These are phyloP conservation scores for Prunus mira DNA, from an alignment of 306 rosid species.

Conservation along the genomic window DNA sequence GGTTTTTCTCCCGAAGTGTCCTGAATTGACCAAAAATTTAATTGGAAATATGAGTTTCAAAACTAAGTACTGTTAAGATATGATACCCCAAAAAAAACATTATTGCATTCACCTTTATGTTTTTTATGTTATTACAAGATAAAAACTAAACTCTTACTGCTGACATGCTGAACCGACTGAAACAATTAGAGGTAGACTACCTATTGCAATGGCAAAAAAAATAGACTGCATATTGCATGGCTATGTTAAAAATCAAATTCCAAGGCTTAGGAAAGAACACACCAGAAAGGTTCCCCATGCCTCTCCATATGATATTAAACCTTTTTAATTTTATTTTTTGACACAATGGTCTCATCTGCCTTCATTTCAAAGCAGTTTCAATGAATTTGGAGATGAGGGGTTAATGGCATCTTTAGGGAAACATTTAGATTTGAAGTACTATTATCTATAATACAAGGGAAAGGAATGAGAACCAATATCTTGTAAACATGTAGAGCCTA, in stretches of 20 bases:
- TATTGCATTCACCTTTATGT: neutral
- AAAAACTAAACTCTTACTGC: neutral
- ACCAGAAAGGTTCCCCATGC: neutral
- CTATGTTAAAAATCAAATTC: neutral
- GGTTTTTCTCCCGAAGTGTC: constrained; percentile 24
- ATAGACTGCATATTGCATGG: neutral
- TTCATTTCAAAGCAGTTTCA: neutral
- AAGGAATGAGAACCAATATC: neutral
- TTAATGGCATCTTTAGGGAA: neutral
- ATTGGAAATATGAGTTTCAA: constrained; percentile 10
- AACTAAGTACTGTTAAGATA: neutral
- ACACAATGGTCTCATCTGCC: neutral
- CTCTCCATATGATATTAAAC: neutral
- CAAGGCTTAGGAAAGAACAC: neutral
- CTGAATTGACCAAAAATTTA: constrained; percentile 22
- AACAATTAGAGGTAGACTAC: neutral
- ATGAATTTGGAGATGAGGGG: neutral
- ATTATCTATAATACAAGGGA: neutral
- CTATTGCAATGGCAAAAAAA: neutral
- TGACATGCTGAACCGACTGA: neutral
- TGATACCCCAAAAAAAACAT: neutral
- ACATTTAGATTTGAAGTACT: neutral
- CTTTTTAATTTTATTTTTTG: neutral
- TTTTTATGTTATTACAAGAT: neutral
- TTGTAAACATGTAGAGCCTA: neutral